Evolutionary conservation across 2,329 filamentous ascomycete genomes (phyloP).

Genomic region (Phoma sp.): DNA sequence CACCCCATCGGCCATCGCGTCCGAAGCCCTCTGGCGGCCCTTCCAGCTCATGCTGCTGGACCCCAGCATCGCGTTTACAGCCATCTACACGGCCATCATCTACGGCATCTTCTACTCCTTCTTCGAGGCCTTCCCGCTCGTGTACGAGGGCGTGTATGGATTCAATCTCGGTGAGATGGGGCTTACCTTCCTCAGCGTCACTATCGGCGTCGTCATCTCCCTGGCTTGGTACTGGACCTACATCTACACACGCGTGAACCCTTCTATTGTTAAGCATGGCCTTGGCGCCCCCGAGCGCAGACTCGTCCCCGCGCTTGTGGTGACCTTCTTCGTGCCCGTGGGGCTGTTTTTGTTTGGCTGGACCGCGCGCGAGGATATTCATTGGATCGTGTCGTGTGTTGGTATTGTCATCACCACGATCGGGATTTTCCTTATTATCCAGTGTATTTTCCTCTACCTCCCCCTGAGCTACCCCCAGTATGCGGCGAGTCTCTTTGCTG

Average conservation of each 20-base stretch:
- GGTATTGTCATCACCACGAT: constrained; percentile 59
- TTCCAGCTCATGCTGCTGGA: constrained; percentile 85
- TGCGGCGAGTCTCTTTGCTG: constrained; percentile 61
- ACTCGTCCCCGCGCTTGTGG: constrained; percentile 72
- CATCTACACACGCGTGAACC: constrained; percentile 77
- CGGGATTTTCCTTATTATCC: constrained; percentile 50
- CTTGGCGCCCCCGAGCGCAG: constrained; percentile 72
- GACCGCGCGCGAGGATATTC: constrained; percentile 66
- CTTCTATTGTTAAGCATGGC: constrained; percentile 64
- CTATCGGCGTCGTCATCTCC: constrained; percentile 72
- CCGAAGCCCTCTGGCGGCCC: constrained; percentile 69
- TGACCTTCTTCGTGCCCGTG: constrained; percentile 64
- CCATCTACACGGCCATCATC: constrained; percentile 82
- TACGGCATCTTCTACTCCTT: constrained; percentile 78
- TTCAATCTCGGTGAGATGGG: constrained; percentile 76
- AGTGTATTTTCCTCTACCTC: constrained; percentile 66
- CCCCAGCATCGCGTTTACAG: constrained; percentile 82
- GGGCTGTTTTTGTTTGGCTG: constrained; percentile 72
- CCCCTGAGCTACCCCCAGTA: constrained; percentile 65
- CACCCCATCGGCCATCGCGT: constrained; percentile 49
- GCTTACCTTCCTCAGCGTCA: constrained; percentile 83
- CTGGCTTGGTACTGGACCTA: constrained; percentile 71
- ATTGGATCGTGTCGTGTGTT: constrained; percentile 64
- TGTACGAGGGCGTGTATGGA: constrained; percentile 79
- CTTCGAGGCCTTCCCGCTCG: constrained; percentile 68